Percentiles rank a stretch among this genome's conserved stretches.
These are phyloP conservation scores for Daedaleopsis sinensis DNA, from an alignment of 768 basidiomycete species.

Conservation along the genomic window DNA sequence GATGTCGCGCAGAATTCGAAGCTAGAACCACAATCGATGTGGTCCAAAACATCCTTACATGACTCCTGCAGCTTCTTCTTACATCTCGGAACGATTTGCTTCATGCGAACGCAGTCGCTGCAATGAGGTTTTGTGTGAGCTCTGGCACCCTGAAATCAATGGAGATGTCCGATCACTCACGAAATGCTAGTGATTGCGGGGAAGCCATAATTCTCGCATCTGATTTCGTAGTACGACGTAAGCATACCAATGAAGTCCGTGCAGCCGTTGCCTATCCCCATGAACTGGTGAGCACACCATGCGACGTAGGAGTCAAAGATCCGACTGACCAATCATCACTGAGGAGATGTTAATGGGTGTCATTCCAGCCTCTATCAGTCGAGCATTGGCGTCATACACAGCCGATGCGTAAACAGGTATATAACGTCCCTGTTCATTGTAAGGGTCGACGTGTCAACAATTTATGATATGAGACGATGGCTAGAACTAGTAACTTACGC, in stretches of 20 bases:
- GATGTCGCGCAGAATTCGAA: slow-evolving; percentile 38
- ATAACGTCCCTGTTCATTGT: slow-evolving; percentile 43
- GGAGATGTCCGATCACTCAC: slow-evolving; percentile 17
- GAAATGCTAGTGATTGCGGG: slow-evolving; percentile 51
- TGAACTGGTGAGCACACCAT: too few species aligned
- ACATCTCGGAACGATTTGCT: slow-evolving; percentile 48
- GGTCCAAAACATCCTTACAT: slow-evolving; percentile 46
- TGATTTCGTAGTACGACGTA: slow-evolving; percentile 48
- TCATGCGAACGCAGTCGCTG: slow-evolving; percentile 44
- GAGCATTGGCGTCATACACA: slow-evolving; percentile 47
- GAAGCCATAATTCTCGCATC: slow-evolving; percentile 37
- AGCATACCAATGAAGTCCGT: slow-evolving; percentile 9
- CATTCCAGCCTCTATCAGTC: slow-evolving; percentile 43
- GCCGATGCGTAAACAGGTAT: slow-evolving; percentile 48
- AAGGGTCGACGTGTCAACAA: not conserved
- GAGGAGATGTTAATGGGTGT: slow-evolving; percentile 49
- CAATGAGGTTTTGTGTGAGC: not conserved
- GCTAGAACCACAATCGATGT: slow-evolving; percentile 43
- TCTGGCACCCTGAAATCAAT: too few species aligned
- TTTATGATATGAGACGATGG: too few species aligned
- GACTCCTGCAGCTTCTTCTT: slow-evolving; percentile 36
- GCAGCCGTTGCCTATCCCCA: slow-evolving; percentile 15
- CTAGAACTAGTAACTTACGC: slow-evolving; percentile 34
- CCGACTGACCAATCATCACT: slow-evolving; percentile 42
- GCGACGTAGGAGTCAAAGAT: too few species aligned